Conservation (phyloP, 2,329 filamentous ascomycete species). For the Sporothrix pseudoabietina region DNA sequence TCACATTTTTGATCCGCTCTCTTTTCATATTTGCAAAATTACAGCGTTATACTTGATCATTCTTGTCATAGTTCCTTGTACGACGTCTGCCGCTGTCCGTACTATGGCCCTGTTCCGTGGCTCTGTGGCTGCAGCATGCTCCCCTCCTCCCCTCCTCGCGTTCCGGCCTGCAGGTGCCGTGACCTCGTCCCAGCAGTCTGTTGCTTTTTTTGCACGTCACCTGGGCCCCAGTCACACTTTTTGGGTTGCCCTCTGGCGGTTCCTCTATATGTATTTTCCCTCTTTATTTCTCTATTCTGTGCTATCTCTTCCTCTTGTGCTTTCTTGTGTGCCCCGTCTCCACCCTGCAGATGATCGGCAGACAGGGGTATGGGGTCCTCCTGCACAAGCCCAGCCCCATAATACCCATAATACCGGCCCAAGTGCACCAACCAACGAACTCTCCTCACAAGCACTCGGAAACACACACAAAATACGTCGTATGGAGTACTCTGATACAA, state of each 20-base stretch:
- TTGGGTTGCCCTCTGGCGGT: background rate
- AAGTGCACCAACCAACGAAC: background rate
- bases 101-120: background rate
- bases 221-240: constrained; percentile 14
- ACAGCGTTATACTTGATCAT: background rate
- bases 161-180: background rate
- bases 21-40: background rate
- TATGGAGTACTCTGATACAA: background rate
- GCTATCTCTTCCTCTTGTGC: background rate
- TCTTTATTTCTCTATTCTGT: background rate
- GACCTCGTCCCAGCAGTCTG: constrained; percentile 10
- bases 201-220: constrained; percentile 15
- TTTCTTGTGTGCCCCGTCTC: background rate
- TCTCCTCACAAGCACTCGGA: background rate
- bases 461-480: constrained; percentile 13
- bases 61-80: constrained; percentile 1
- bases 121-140: background rate
- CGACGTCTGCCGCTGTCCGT: background rate
- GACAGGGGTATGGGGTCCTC: background rate
- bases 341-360: constrained; percentile 28
- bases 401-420: background rate
- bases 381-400: constrained; percentile 16
- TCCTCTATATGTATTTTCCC: background rate
- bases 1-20: background rate
- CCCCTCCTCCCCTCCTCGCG: background rate